phyloP scores from a whole-genome alignment of 2,329 filamentous ascomycete genomes.

The Fusarium guadeloupense region DNA sequence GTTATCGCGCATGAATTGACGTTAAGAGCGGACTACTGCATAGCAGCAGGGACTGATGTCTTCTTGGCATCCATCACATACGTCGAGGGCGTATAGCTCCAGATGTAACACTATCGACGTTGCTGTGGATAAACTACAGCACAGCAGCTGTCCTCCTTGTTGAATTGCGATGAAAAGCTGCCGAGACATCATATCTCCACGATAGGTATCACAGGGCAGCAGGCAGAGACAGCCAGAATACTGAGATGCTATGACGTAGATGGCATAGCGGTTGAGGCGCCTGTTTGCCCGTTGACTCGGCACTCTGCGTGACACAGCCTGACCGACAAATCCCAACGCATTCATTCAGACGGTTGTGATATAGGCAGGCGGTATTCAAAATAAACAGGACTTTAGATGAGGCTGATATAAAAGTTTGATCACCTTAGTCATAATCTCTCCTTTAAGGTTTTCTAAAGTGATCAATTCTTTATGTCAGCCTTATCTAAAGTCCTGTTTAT shows the following conservation, averaged over 20 bases:
- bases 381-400: no score
- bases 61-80: constrained; percentile 23
- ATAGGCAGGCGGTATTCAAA: constrained; percentile 32
- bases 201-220: constrained; percentile 2
- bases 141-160: neutral
- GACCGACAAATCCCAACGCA: neutral
- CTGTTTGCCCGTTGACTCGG: neutral
- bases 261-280: constrained; percentile 10
- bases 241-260: constrained; percentile 24
- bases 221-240: neutral
- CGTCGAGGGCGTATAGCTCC: neutral
- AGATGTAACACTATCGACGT: neutral
- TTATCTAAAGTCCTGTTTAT: no score
- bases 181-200: constrained; percentile 11
- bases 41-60: neutral
- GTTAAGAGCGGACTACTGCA: neutral
- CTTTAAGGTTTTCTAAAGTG: no score
- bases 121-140: constrained; percentile 1
- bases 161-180: constrained; percentile 3
- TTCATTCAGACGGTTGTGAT: neutral
- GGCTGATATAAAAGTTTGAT: no score
- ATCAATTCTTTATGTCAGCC: no score
- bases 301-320: constrained; percentile 5
- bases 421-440: no score
- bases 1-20: neutral